Evolutionary conservation across 257 asterid species (phyloP).

Genomic region (Solanum pennellii): DNA sequence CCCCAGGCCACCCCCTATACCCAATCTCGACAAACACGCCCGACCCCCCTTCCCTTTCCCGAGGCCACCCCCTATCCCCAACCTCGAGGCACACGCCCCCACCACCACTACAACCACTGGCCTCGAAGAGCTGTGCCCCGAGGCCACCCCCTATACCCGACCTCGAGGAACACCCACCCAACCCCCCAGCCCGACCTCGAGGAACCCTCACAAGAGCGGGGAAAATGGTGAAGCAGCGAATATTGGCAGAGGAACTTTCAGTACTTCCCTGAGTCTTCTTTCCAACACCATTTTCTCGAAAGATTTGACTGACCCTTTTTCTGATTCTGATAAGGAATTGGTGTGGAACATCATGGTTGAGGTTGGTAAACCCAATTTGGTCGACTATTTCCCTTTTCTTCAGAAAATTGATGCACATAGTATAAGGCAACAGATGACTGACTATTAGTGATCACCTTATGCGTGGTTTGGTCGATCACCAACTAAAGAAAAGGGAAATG

Average conservation of each 20-base stretch:
- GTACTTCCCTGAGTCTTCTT: slow-evolving; percentile 24
- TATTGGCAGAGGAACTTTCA: slow-evolving; percentile 7
- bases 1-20: too few species aligned
- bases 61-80: too few species aligned
- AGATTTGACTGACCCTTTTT: slow-evolving; percentile 31
- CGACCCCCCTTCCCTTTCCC: too few species aligned
- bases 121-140: too few species aligned
- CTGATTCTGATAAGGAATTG: slow-evolving; percentile 33
- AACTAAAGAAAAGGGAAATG: neutral
- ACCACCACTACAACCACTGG: too few species aligned
- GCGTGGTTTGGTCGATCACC: neutral
- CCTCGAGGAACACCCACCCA: too few species aligned
- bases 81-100: too few species aligned
- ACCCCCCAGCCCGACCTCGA: too few species aligned
- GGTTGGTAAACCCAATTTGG: slow-evolving; percentile 24
- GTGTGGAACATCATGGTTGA: slow-evolving; percentile 22
- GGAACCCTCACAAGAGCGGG: neutral
- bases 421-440: neutral
- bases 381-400: slow-evolving; percentile 36
- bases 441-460: neutral
- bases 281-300: slow-evolving; percentile 36
- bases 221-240: slow-evolving; percentile 19
- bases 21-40: too few species aligned
- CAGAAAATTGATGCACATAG: slow-evolving; percentile 24
- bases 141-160: too few species aligned